These are phyloP conservation scores for Coniella lustricola DNA, from an alignment of 2,329 filamentous ascomycete species.

Conservation along the genomic window DNA sequence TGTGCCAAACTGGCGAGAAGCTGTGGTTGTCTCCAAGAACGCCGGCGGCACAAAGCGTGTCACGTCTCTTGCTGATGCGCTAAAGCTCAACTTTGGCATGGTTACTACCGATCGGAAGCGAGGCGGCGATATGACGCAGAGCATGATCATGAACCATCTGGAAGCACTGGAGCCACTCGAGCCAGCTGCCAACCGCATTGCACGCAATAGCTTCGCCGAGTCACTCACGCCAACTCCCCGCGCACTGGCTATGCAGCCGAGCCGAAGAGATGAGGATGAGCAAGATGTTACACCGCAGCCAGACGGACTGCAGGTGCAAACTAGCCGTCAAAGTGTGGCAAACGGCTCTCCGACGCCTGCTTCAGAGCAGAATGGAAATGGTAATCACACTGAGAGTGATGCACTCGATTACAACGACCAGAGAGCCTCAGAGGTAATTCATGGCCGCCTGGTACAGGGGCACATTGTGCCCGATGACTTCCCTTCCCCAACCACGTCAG, in stretches of 20 bases:
- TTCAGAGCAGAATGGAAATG: constrained; percentile 28
- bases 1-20: constrained; percentile 79
- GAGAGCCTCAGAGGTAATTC: constrained; percentile 81
- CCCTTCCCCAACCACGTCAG: constrained; percentile 67
- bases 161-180: constrained; percentile 45
- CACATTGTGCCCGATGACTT: constrained; percentile 95
- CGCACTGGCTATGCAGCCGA: constrained; percentile 18
- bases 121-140: constrained; percentile 61
- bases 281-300: constrained; percentile 36
- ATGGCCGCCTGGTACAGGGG: constrained; percentile 83
- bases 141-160: constrained; percentile 66
- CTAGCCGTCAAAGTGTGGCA: constrained; percentile 19
- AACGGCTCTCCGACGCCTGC: constrained; percentile 21
- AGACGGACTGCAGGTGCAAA: constrained; percentile 25
- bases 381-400: constrained; percentile 33
- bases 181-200: constrained; percentile 14
- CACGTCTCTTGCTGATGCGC: constrained; percentile 86
- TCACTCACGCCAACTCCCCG: constrained; percentile 22
- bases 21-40: constrained; percentile 97
- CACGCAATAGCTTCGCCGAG: constrained; percentile 20
- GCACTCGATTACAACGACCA: constrained; percentile 62
- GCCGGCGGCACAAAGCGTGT: constrained; percentile 95
- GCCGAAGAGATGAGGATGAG: constrained; percentile 30
- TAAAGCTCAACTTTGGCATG: constrained; percentile 97
- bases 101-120: constrained; percentile 78